phyloP scores from a whole-genome alignment of 805 yeast species.

The Candida suzukii region DNA sequence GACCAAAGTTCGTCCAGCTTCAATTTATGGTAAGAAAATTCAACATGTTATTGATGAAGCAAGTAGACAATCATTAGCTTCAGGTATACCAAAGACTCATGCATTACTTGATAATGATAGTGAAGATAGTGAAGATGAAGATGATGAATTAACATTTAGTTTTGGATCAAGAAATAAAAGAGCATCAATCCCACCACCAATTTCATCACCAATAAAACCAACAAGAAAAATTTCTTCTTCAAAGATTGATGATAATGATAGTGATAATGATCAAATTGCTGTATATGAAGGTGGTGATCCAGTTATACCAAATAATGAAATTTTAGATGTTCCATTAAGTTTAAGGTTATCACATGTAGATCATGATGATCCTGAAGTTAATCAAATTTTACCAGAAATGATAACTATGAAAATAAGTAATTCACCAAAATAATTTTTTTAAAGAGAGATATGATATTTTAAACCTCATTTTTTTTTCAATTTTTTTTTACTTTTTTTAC shows the following conservation, averaged over 20 bases:
- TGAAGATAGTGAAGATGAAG: neutral
- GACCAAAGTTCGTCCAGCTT: neutral
- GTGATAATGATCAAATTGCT: neutral
- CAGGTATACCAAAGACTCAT: neutral
- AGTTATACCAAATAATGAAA: neutral
- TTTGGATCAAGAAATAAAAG: neutral
- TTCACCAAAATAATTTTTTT: neutral
- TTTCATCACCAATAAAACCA: neutral
- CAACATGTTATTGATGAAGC: neutral
- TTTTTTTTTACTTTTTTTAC: too few relatives aligned
- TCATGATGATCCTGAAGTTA: constrained; percentile 1
- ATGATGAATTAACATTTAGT: neutral
- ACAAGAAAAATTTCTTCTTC: neutral
- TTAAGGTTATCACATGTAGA: neutral
- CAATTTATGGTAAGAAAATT: constrained; percentile 1
- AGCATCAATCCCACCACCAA: neutral
- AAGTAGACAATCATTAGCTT: neutral
- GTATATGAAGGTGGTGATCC: neutral
- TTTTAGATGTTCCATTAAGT: constrained; percentile 2
- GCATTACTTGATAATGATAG: neutral
- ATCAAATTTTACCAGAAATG: constrained; percentile 1
- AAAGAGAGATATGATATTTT: too few relatives aligned
- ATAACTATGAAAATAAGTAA: neutral
- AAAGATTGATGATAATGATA: neutral
- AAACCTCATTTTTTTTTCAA: too few relatives aligned